Base-by-base conservation (phyloP, 1,284 basidiomycete genomes). In the Apiotrichum laibachii region DNA sequence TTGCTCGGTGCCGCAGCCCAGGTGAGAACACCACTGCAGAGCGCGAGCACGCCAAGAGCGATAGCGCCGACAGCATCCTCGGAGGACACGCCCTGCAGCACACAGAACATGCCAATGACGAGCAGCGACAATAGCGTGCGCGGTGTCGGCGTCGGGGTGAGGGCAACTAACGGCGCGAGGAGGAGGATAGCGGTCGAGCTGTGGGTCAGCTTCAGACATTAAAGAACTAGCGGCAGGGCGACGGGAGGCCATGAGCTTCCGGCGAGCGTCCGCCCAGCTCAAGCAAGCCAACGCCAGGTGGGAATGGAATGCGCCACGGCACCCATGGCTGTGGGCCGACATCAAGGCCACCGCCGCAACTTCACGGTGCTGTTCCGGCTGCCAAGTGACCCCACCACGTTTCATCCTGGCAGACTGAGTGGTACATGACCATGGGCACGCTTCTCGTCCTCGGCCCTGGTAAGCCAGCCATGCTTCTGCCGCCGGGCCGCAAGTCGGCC, bases 381-480 rank as follows among this genome's bases (percentile, higher is more conserved):
- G 53, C 53, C n/a, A 11, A n/a, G n/a, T n/a, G n/a, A n/a, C n/a
- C 21, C 45, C 45, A 33, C 45, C 6, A 44, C 53, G 21, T 57
- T 43, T n/a, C 21, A 4, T 34, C 55, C n/a, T n/a, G n/a, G n/a
- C n/a, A n/a, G n/a, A n/a, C n/a, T n/a, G 26, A 31, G 7, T 7
- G 4, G 26, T 31, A 31, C 26, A 31, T 7, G 26, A 31, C 26
- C 26, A 31, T 31, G 3, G 7, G 26, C 26, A 31, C 7, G 26
- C 26, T 31, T 31, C 26, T 31, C n/a, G n/a, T n/a, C n/a, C 26
- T 31, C 3, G 4, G 26, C 26, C 26, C 26, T 31, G 26, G 26
- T 7, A 31, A 31, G 26, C 26, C 26, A 31, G 26, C 26, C 26
- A 31, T 31, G 26, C 26, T 31, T 31, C 26, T 31, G 26, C 26